Evolutionary conservation across 2,329 filamentous ascomycete species (phyloP).

Genomic region (Canariomyces notabilis): DNA sequence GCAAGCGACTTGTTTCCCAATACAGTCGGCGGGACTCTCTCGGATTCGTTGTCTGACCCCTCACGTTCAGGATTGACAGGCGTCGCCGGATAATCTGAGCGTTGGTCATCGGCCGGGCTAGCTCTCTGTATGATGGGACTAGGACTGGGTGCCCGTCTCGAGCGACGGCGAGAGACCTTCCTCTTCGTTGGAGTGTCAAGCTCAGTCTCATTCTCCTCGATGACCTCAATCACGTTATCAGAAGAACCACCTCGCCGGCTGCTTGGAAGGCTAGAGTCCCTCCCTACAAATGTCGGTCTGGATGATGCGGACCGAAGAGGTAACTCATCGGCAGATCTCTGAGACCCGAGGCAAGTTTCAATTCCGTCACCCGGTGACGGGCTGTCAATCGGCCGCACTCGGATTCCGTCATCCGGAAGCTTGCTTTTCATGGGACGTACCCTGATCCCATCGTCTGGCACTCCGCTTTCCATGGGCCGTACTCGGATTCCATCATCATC

Average conservation of each 20-base stretch:
- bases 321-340: constrained; percentile 26
- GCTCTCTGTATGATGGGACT: constrained; percentile 29
- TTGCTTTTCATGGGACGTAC: constrained; percentile 33
- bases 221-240: constrained; percentile 28
- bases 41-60: constrained; percentile 33
- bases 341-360: constrained; percentile 27
- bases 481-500: constrained; percentile 26
- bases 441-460: constrained; percentile 30
- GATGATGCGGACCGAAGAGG: constrained; percentile 28
- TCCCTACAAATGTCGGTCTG: constrained; percentile 26
- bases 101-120: constrained; percentile 30
- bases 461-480: constrained; percentile 6
- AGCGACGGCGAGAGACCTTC: constrained; percentile 21
- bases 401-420: constrained; percentile 25
- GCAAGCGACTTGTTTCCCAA: constrained; percentile 49
- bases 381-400: constrained; percentile 26
- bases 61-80: constrained; percentile 19
- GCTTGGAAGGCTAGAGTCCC: constrained; percentile 22
- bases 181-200: constrained; percentile 36
- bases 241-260: constrained; percentile 19
- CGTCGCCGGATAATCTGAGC: constrained; percentile 23
- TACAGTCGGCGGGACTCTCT: constrained; percentile 35
- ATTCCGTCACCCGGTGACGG: constrained; percentile 33
- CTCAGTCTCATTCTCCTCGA: constrained; percentile 35
- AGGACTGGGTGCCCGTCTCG: constrained; percentile 22